Base-by-base conservation (phyloP, 1,284 basidiomycete genomes). In the Fomitopsis pinicola region DNA sequence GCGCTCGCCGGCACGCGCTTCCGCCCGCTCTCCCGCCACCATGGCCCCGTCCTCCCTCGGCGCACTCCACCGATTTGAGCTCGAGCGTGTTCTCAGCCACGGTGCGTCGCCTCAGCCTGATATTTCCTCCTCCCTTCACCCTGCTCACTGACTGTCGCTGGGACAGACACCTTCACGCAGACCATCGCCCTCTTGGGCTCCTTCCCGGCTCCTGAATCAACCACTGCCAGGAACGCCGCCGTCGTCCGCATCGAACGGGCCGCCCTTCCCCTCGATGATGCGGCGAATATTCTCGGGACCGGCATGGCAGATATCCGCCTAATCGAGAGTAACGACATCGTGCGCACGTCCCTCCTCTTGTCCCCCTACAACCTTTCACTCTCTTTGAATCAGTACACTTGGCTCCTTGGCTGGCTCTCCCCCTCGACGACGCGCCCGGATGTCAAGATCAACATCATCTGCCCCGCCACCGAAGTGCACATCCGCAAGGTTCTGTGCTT, bases 381-480 rank as follows among this genome's bases (percentile, higher is more conserved):
- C 35, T 15, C 17, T 33, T 14, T 10, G 26, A 22, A 22, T 22
- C 50, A 78, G 77, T 82, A 80, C 64, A 69, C 75, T 1, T 81
- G 79, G 81, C 67, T 75, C 42, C 72, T 80, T 46, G 82, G 73
- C 1, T 83, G 80, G 79, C 63, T 79, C 30, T 66, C 69, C 15
- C 64, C 66, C 5, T 73, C 71, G 6, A 60, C 65, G 36, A 71
- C 74, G 1, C 67, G 73, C 28, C 80, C 80, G 1, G 82, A 83
- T 48, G 73, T 81, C 36, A 84, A 82, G 73, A 83, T 97, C 66
- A 90, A 86, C 65, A 76, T 95, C 30, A 87, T 95, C 59, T 90
- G 81, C 68, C 94, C 94, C 9, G 92, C 92, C 5, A 95, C 92
- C 0, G 87, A 92, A 14, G 83, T 85, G 0, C 94, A 96, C 69